A percentile compares a stretch with the other conserved stretches of the same genome.
These are phyloP conservation scores for Aspergillus awamori DNA, from an alignment of 2,329 filamentous ascomycete species.

Conservation along the genomic window DNA sequence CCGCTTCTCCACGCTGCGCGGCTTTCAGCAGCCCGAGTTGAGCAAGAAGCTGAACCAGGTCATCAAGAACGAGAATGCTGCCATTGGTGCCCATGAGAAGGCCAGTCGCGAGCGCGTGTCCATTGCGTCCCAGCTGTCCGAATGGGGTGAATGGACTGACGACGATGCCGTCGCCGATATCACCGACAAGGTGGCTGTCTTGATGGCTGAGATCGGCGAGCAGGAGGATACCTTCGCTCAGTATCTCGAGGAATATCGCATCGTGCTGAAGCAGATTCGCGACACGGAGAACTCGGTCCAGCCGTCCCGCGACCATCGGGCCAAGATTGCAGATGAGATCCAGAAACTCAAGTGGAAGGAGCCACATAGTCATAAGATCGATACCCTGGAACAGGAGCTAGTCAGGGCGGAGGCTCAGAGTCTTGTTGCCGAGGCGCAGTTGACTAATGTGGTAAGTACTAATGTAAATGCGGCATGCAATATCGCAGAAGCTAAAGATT, in stretches of 20 bases:
- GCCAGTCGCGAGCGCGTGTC: conserved; percentile 81
- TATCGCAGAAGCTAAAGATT: neutral
- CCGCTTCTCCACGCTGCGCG: conserved; percentile 82
- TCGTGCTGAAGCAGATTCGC: conserved; percentile 83
- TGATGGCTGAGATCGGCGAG: conserved; percentile 89
- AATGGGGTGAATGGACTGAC: conserved; percentile 91
- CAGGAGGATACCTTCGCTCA: conserved; percentile 89
- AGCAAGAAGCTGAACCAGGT: conserved; percentile 86
- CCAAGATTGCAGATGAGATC: conserved; percentile 90
- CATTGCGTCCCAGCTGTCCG: conserved; percentile 87
- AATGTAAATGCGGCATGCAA: neutral
- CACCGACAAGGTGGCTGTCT: conserved; percentile 91
- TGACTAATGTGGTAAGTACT: conserved; percentile 82
- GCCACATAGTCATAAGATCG: conserved; percentile 77
- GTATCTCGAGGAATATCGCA: conserved; percentile 81
- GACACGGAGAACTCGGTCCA: conserved; percentile 96
- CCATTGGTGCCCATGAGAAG: conserved; percentile 79
- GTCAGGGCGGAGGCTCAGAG: conserved; percentile 95
- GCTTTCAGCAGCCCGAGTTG: conserved; percentile 81
- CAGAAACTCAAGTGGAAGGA: conserved; percentile 90
- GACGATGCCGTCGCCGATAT: conserved; percentile 88
- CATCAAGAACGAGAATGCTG: conserved; percentile 92
- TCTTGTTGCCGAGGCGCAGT: conserved; percentile 91
- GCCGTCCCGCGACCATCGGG: conserved; percentile 83
- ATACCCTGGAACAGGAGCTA: conserved; percentile 91